Conservation (phyloP, 169 alveolate species). For the Plasmodium sp. region DNA sequence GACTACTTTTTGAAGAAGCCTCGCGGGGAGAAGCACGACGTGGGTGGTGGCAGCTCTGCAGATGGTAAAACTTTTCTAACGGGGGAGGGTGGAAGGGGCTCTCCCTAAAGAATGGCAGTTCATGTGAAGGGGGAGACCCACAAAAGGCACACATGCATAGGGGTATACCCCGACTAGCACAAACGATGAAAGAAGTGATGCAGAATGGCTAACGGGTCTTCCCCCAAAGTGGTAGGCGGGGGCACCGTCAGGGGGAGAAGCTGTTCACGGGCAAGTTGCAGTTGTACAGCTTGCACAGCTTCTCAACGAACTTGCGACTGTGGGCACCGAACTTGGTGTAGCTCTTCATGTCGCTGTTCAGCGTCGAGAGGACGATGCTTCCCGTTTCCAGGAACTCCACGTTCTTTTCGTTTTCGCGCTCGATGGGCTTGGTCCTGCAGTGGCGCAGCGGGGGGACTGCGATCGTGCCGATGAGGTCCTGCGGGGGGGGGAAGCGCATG, state of each 20-base stretch:
- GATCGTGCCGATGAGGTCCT: constrained; percentile 72
- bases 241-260: not conserved
- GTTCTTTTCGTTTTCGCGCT: constrained; percentile 54
- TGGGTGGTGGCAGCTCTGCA: not conserved
- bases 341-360: constrained; percentile 24
- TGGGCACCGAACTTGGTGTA: not conserved
- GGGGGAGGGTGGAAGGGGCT: not conserved
- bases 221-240: not conserved
- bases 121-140: not conserved
- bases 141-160: not conserved
- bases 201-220: not conserved
- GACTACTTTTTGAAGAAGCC: constrained; percentile 58
- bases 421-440: constrained; percentile 51
- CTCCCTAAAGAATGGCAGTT: not conserved
- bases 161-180: not conserved
- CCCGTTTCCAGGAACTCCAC: constrained; percentile 43
- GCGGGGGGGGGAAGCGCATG: not conserved
- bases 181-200: not conserved
- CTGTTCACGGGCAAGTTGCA: constrained; percentile 69
- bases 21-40: not conserved
- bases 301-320: constrained; percentile 28
- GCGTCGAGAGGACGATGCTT: constrained; percentile 27
- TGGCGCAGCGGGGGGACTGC: constrained; percentile 72
- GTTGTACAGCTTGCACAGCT: constrained; percentile 64
- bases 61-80: not conserved